Evolutionary conservation across 179 eudicot species (phyloP).

Genomic region (Amaranthus tricolor): DNA sequence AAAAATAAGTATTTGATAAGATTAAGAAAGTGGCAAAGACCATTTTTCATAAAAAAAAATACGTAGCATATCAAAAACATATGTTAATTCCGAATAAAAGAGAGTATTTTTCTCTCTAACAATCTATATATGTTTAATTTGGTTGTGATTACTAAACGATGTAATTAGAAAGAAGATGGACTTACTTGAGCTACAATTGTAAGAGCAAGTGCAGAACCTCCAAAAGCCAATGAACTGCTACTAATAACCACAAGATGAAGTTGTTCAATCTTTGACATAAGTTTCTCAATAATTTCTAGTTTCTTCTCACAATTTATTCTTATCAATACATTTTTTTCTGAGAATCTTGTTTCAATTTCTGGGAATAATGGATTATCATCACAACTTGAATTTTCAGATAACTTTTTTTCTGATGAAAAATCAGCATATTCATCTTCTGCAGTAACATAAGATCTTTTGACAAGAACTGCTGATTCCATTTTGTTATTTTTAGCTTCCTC

Average conservation of each 20-base stretch:
- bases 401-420: slow-evolving; percentile 29
- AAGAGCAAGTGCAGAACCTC: slow-evolving; percentile 46
- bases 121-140: no score
- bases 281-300: slow-evolving; percentile 46
- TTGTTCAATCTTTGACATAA: slow-evolving; percentile 47
- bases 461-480: slow-evolving; percentile 43
- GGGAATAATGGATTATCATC: slow-evolving; percentile 42
- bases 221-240: slow-evolving; percentile 53
- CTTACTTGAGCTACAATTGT: slow-evolving; percentile 64
- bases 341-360: slow-evolving; percentile 55
- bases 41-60: no score
- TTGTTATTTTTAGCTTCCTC: slow-evolving; percentile 51
- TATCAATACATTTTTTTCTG: slow-evolving; percentile 54
- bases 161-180: not conserved
- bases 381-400: slow-evolving; percentile 8
- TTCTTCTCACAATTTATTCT: slow-evolving; percentile 57
- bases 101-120: no score
- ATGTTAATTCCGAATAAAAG: no score
- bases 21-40: no score
- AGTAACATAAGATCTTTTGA: slow-evolving; percentile 38
- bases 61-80: no score
- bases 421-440: slow-evolving; percentile 29
- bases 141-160: no score
- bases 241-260: slow-evolving; percentile 47
- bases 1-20: no score